Percentiles rank a stretch among this genome's conserved stretches.
phyloP scores from a whole-genome alignment of 768 basidiomycete genomes.

The Daedaleopsis nitida region DNA sequence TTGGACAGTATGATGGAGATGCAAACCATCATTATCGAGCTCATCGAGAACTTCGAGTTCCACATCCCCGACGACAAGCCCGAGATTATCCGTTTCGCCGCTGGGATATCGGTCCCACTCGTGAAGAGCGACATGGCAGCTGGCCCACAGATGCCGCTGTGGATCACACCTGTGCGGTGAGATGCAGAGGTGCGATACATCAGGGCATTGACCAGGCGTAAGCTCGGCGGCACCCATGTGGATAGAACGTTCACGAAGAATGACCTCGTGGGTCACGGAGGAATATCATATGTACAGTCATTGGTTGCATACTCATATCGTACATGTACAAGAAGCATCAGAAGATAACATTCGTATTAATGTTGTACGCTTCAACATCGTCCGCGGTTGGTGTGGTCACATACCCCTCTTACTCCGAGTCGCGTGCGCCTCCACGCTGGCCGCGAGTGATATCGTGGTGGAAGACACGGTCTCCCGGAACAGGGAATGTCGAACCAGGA shows the following conservation, averaged over 20 bases:
- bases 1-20: constrained; percentile 33
- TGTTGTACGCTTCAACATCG: no score
- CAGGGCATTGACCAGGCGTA: no score
- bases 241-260: no score
- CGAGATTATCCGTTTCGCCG: constrained; percentile 34
- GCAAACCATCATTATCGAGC: constrained; percentile 36
- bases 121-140: constrained; percentile 29
- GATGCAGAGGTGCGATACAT: no score
- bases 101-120: constrained; percentile 37
- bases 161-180: constrained; percentile 24
- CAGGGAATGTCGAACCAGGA: constrained; percentile 1
- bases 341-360: no score
- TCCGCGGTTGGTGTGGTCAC: no score
- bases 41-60: constrained; percentile 39
- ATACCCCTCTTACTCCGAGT: background rate
- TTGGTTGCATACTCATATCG: no score
- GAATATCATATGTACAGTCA: no score
- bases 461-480: background rate
- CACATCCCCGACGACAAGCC: constrained; percentile 33
- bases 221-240: no score
- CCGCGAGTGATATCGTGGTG: constrained; percentile 12
- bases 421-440: constrained; percentile 5
- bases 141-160: constrained; percentile 38
- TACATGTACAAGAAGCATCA: no score
- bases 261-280: no score